Conservation (phyloP, 192 early-diverging fungal species). For the Kickxella alabastrina region DNA sequence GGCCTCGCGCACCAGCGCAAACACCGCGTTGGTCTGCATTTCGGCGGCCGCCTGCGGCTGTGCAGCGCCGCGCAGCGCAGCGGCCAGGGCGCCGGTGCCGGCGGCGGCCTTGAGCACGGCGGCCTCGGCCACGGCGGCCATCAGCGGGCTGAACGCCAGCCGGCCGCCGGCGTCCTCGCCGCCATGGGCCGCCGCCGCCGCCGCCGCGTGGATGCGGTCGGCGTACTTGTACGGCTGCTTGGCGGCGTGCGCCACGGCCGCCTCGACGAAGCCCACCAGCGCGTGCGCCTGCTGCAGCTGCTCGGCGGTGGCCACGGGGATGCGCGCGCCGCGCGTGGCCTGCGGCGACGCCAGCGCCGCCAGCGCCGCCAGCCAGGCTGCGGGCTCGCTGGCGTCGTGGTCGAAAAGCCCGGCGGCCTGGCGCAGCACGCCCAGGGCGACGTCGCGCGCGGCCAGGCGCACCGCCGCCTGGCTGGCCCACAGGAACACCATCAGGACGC, state of each 20-base stretch:
- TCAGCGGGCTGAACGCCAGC: constrained; percentile 39
- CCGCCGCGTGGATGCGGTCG: constrained; percentile 19
- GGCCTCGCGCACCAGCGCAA: constrained; percentile 23
- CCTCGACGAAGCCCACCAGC: constrained; percentile 34
- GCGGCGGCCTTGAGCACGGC: constrained; percentile 24
- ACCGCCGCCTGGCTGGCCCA: constrained; percentile 30
- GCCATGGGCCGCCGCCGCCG: neutral
- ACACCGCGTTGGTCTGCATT: constrained; percentile 11
- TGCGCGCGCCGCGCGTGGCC: constrained; percentile 13
- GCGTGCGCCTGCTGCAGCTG: constrained; percentile 9
- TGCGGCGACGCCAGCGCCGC: constrained; percentile 30
- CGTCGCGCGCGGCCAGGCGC: constrained; percentile 23
- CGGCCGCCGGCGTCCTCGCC: neutral
- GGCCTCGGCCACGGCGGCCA: constrained; percentile 31
- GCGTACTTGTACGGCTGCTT: constrained; percentile 44
- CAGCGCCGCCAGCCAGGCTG: constrained; percentile 45
- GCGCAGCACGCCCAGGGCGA: constrained; percentile 14
- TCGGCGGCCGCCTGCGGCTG: constrained; percentile 6
- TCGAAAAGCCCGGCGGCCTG: constrained; percentile 40
- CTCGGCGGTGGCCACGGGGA: constrained; percentile 2
- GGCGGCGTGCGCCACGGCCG: constrained; percentile 19
- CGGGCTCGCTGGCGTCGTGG: constrained; percentile 32
- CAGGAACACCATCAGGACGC: constrained; percentile 14
- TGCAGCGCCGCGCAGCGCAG: constrained; percentile 4
- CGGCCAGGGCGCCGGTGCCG: constrained; percentile 22